A percentile compares a stretch with the other conserved stretches of the same genome.
Evolutionary conservation across 352 stramenopile species (phyloP).

Genomic region (Phytophthora megakarya): DNA sequence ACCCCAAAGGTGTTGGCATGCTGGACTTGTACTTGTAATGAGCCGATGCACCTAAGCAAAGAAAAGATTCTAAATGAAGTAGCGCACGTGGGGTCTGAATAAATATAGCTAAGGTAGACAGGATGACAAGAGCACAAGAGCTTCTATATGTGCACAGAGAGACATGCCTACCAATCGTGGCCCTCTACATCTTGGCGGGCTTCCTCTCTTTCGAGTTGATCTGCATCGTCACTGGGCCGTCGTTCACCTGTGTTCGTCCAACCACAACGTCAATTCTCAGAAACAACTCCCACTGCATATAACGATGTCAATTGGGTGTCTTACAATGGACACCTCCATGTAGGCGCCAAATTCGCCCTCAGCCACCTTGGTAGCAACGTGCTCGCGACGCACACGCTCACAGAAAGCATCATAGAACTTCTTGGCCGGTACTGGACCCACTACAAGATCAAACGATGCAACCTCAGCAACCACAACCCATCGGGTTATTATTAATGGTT

Average conservation of each 20-base stretch:
- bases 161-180: neutral
- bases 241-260: conserved; percentile 60
- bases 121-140: neutral
- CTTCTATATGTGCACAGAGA: conserved; percentile 26
- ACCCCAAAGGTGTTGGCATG: conserved; percentile 49
- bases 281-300: too few species aligned
- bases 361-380: conserved; percentile 70
- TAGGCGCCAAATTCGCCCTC: conserved; percentile 84
- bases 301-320: too few species aligned
- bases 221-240: conserved; percentile 82
- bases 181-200: conserved; percentile 45
- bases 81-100: neutral
- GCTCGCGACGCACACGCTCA: conserved; percentile 57
- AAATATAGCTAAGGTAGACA: conserved; percentile 25
- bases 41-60: too few species aligned
- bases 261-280: conserved; percentile 12
- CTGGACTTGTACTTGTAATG: neutral
- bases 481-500: neutral
- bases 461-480: neutral
- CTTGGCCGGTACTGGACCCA: conserved; percentile 69
- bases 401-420: conserved; percentile 81
- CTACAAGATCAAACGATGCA: conserved; percentile 32
- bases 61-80: conserved; percentile 5
- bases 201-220: conserved; percentile 85
- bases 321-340: conserved; percentile 87